Conservation (phyloP, 176 grass and related monocot species). For the Zea luxurians region DNA sequence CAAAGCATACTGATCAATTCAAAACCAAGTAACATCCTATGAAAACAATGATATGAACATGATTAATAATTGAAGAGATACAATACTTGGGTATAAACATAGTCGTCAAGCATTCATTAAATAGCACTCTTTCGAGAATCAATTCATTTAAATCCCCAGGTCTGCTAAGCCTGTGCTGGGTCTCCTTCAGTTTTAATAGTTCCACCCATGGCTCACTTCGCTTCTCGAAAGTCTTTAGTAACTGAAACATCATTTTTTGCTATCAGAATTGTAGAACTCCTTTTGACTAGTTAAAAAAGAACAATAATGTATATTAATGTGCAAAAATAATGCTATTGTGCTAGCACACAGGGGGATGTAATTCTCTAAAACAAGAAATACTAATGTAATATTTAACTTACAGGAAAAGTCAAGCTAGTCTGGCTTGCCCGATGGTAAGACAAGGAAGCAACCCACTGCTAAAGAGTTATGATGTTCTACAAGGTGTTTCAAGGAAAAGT, state of each 20-base stretch:
- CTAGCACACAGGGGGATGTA: neutral
- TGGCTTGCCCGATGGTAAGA: neutral
- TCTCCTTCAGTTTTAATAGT: neutral
- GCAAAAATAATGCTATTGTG: neutral
- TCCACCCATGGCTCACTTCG: neutral
- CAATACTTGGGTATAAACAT: slow-evolving; percentile 9
- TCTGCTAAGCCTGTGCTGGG: neutral
- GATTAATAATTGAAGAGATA: neutral
- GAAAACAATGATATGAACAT: neutral
- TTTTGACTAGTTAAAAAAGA: neutral
- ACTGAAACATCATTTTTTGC: neutral
- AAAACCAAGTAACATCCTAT: slow-evolving; percentile 7
- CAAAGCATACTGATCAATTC: neutral
- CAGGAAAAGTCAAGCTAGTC: neutral
- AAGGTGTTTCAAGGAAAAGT: no score
- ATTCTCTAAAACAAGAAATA: neutral
- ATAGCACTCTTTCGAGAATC: neutral
- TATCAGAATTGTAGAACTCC: neutral
- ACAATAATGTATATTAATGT: neutral
- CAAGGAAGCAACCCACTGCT: neutral
- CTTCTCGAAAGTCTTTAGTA: neutral
- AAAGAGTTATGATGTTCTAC: no score
- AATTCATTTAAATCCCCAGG: slow-evolving; percentile 2
- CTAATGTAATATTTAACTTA: neutral
- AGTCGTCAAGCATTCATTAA: slow-evolving; percentile 9